A percentile compares a stretch with the other conserved stretches of the same genome.
Conservation (phyloP, 1,284 basidiomycete species). For the Mycena sp. region DNA sequence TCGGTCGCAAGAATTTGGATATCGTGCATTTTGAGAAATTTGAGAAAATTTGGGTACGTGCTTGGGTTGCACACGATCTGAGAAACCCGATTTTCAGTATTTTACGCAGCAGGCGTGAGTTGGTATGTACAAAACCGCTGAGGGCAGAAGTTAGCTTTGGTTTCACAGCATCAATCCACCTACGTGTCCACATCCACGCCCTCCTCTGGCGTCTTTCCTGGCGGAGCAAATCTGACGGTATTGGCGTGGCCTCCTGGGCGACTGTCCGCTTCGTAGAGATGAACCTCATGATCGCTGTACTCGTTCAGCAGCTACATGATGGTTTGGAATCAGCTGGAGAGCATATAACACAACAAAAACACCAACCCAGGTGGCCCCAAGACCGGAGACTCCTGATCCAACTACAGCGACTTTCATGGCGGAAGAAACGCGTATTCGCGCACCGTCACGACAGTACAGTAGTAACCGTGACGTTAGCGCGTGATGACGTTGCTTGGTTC, state of each 20-base stretch:
- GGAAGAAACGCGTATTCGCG: too few relatives aligned
- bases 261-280: slow-evolving; percentile 78
- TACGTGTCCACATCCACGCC: slow-evolving; percentile 76
- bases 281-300: slow-evolving; percentile 81
- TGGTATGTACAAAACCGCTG: slow-evolving; percentile 62
- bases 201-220: slow-evolving; percentile 46
- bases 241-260: slow-evolving; percentile 85
- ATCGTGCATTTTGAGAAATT: slow-evolving; percentile 67
- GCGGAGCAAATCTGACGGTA: slow-evolving; percentile 67
- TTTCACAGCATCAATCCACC: slow-evolving; percentile 45
- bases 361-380: slow-evolving; percentile 81
- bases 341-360: slow-evolving; percentile 39
- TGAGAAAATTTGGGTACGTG: slow-evolving; percentile 86
- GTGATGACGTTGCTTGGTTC: too few relatives aligned
- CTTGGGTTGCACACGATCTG: slow-evolving; percentile 83
- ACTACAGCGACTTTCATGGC: slow-evolving; percentile 79
- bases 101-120: not conserved
- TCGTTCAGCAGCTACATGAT: slow-evolving; percentile 69
- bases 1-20: slow-evolving; percentile 69
- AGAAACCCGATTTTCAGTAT: not conserved
- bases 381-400: slow-evolving; percentile 82
- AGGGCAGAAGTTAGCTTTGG: not conserved
- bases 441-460: too few relatives aligned
- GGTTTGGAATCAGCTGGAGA: slow-evolving; percentile 62
- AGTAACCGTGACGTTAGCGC: too few relatives aligned